Percentiles rank a stretch among this genome's conserved stretches.
These are phyloP conservation scores for Aspergillus panamensis DNA, from an alignment of 495 filamentous ascomycete genomes.

Conservation along the genomic window DNA sequence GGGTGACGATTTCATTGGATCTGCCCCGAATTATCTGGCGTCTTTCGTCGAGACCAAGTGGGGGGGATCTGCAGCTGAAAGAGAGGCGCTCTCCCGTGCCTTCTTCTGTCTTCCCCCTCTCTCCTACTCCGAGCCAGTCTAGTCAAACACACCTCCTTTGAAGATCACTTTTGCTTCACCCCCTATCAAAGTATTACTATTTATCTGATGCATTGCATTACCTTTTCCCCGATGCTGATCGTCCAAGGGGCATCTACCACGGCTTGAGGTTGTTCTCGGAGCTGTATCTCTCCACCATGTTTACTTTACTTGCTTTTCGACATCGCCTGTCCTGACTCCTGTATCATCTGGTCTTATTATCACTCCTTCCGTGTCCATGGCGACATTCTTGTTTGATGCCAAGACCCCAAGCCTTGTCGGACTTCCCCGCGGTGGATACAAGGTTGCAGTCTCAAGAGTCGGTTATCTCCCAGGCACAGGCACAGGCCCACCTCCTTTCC, in stretches of 20 bases:
- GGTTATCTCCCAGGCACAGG: slow-evolving; percentile 2
- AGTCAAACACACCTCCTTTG: too few relatives aligned
- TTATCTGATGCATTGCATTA: background rate
- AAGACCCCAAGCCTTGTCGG: slow-evolving; percentile 10
- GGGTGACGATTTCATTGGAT: background rate
- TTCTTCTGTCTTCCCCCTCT: background rate
- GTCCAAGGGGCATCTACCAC: background rate
- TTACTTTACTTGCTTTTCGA: background rate
- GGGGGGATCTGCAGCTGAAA: slow-evolving; percentile 11
- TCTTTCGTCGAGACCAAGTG: slow-evolving; percentile 3
- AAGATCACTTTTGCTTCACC: too few relatives aligned
- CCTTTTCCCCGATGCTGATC: background rate
- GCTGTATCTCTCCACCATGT: background rate
- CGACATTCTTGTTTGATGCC: slow-evolving; percentile 7
- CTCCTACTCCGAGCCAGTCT: background rate
- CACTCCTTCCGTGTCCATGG: background rate
- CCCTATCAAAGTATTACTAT: too few relatives aligned
- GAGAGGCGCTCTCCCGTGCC: background rate
- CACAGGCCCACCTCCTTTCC: background rate
- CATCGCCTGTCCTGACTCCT: background rate
- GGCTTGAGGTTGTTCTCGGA: background rate
- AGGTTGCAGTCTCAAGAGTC: slow-evolving; percentile 10
- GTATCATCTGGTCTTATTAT: background rate
- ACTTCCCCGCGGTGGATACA: slow-evolving; percentile 11
- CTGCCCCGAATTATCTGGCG: background rate